These are phyloP conservation scores for Zygotorulaspora danielsina DNA, from an alignment of 805 yeast species.

Conservation along the genomic window DNA sequence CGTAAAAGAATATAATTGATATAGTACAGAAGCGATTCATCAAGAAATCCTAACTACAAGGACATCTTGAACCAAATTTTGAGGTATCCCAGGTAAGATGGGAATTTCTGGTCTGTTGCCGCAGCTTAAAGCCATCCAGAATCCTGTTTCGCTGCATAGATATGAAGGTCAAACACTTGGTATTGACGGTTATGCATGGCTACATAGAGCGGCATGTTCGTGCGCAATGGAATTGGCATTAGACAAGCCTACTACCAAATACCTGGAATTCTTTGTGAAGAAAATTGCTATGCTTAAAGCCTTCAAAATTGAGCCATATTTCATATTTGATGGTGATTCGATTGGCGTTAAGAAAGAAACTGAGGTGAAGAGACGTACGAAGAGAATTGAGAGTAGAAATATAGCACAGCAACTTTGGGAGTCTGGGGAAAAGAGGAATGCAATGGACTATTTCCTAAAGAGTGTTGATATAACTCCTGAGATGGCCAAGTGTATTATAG, in stretches of 20 bases:
- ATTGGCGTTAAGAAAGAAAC: constrained; percentile 75
- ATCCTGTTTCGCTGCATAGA: constrained; percentile 49
- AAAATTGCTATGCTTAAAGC: constrained; percentile 59
- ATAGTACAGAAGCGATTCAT: no score
- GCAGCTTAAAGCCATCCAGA: constrained; percentile 70
- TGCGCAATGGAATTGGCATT: constrained; percentile 81
- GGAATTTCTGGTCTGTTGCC: constrained; percentile 82
- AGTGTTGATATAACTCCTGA: constrained; percentile 84
- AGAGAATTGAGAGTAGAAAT: constrained; percentile 53
- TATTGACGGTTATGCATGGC: constrained; percentile 96
- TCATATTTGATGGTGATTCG: constrained; percentile 91
- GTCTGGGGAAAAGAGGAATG: constrained; percentile 54
- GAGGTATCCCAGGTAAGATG: no score
- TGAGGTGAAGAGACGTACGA: constrained; percentile 56
- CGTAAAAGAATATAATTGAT: no score
- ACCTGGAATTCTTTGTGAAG: constrained; percentile 63
- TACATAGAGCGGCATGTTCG: constrained; percentile 76
- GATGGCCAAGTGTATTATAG: constrained; percentile 85
- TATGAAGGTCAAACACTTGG: constrained; percentile 77
- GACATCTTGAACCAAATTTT: no score
- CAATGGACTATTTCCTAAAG: constrained; percentile 66
- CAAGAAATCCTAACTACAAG: no score
- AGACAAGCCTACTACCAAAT: constrained; percentile 65
- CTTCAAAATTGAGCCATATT: constrained; percentile 71
- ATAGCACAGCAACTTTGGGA: constrained; percentile 50